Percentiles rank a stretch among this genome's conserved stretches.
Conservation (phyloP, 805 yeast species). For the Kurtzmaniella cleridarum region DNA sequence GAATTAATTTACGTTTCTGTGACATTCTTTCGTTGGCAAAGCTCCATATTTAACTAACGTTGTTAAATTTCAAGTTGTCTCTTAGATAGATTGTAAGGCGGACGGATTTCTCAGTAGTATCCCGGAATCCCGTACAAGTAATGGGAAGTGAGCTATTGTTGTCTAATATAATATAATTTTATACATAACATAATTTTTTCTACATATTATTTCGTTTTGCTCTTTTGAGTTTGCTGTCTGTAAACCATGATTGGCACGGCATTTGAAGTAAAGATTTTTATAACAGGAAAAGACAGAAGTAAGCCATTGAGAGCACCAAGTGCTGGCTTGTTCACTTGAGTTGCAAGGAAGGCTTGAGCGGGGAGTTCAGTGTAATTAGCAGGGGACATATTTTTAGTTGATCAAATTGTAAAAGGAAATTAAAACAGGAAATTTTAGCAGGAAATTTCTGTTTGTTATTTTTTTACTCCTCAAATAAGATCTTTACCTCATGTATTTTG, state of each 20-base stretch:
- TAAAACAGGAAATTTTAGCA: too few relatives aligned
- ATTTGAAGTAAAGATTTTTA: conserved; percentile 54
- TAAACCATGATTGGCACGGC: conserved; percentile 54
- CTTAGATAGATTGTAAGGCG: too few relatives aligned
- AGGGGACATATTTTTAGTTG: conserved; percentile 1
- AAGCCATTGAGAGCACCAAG: conserved; percentile 55
- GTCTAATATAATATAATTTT: too few relatives aligned
- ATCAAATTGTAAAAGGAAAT: not conserved
- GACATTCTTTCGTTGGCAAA: too few relatives aligned
- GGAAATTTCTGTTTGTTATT: not conserved
- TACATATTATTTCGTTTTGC: not conserved
- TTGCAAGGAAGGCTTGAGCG: conserved; percentile 48
- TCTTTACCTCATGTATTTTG: not conserved
- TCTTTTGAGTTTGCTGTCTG: conserved; percentile 23
- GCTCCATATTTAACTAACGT: too few relatives aligned
- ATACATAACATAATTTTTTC: too few relatives aligned
- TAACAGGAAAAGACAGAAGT: conserved; percentile 53
- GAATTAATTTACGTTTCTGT: too few relatives aligned
- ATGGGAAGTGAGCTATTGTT: too few relatives aligned
- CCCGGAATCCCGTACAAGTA: too few relatives aligned
- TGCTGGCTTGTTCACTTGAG: conserved; percentile 47
- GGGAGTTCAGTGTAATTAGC: conserved; percentile 15
- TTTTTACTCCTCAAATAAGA: too few relatives aligned
- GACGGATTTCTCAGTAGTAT: too few relatives aligned
- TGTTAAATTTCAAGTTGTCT: too few relatives aligned